Evolutionary conservation across 768 basidiomycete genomes (phyloP), one percentile per base, ranked within the genome.

Genomic region (Boletus rubescentipes): DNA sequence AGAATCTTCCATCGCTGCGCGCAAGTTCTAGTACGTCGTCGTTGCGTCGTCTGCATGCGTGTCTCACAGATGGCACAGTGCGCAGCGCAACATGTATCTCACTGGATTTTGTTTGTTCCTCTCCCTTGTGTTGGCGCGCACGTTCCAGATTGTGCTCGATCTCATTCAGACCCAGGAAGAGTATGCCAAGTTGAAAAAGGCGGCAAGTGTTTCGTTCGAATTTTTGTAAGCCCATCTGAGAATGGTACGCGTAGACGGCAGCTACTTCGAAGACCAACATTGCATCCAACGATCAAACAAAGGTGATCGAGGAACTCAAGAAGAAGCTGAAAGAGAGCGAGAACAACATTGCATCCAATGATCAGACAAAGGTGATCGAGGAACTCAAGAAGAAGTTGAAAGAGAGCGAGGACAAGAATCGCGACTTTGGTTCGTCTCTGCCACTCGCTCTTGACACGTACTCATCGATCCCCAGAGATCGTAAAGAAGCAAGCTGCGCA

Each of bases 81-180:
- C 92, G 3, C 92, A 95, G 68, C 81, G 93, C 51, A 97, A 96
- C 68, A 85, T 87, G 54, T 98, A 98, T 69, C 81, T 98, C 15
- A 95, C 94, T 8, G 91, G 91, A 0, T 94, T 93, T 71, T 92
- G 89, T 55, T 80, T 99, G 42, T 97, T 98, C 86, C 86, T 99
- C 20, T 97, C 96, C 9, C 85, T 98, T 52, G 87, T 97, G 61
- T 84, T 98, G 61, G 89, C 94, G 3, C 87, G 95, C 63, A 91
- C 89, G 4, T 98, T 98, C 77, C 87, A 87, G 69, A 90, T 98
- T 69, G 83, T 90, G 42, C 84, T 94, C 65, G 93, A 98, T 68
- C 85, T 97, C 60, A 87, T 98, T 58, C 86, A 91, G 61, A 82
- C 86, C 1, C 92, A 96, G 71, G 94, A 95, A 61, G 85, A 92